A percentile compares a stretch with the other conserved stretches of the same genome.
These are phyloP conservation scores for Sugiyamaella sp. DNA, from an alignment of 1,139 yeast genomes.

Conservation along the genomic window DNA sequence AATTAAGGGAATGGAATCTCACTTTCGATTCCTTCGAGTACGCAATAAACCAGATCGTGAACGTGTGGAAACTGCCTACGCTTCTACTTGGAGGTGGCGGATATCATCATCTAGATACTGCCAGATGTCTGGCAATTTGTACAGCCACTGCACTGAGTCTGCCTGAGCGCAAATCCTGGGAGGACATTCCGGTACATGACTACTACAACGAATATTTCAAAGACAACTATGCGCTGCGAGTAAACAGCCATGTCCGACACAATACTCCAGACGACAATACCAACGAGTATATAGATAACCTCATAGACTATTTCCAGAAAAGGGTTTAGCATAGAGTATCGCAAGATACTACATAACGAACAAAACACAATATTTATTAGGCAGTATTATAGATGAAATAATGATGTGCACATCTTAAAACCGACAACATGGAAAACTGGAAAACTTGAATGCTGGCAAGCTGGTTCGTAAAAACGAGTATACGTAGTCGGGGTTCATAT, in stretches of 20 bases:
- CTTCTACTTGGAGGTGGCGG: conserved; percentile 80
- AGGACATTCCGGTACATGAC: conserved; percentile 57
- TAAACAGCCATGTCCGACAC: conserved; percentile 39
- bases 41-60: conserved; percentile 45
- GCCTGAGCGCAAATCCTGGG: conserved; percentile 35
- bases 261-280: conserved; percentile 50
- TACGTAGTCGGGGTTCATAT: too few relatives aligned
- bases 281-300: conserved; percentile 11
- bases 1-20: conserved; percentile 68
- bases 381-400: too few relatives aligned
- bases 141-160: conserved; percentile 47
- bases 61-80: conserved; percentile 40
- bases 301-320: conserved; percentile 7
- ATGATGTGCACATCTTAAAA: too few relatives aligned
- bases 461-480: too few relatives aligned
- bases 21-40: conserved; percentile 54
- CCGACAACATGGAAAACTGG: too few relatives aligned
- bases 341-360: too few relatives aligned
- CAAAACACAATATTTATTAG: too few relatives aligned
- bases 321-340: too few relatives aligned
- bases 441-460: too few relatives aligned
- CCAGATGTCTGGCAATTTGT: conserved; percentile 65
- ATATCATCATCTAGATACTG: conserved; percentile 62
- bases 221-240: conserved; percentile 59
- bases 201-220: conserved; percentile 49